Evolutionary conservation across 148 eudicot species (phyloP).

Genomic region (Rhododendron griersonianum): DNA sequence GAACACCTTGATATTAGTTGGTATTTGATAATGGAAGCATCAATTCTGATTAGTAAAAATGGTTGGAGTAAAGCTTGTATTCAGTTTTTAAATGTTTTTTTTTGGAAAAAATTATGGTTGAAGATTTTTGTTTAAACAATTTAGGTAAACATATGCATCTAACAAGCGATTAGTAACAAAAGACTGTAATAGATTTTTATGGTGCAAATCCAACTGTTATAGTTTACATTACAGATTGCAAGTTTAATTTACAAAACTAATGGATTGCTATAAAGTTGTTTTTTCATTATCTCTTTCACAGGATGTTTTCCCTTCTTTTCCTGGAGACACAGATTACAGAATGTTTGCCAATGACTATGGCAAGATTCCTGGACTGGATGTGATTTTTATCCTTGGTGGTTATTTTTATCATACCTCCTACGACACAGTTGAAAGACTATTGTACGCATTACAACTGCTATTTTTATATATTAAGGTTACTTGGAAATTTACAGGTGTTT

Average conservation of each 20-base stretch:
- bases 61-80: not conserved
- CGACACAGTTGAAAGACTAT: conserved; percentile 87
- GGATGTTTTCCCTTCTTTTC: conserved; percentile 82
- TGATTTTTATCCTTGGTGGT: conserved; percentile 89
- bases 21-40: not conserved
- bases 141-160: not conserved
- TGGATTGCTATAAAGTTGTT: not conserved
- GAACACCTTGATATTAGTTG: not conserved
- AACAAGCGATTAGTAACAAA: not conserved
- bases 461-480: conserved; percentile 41
- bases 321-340: conserved; percentile 99
- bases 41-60: not conserved
- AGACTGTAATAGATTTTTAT: not conserved
- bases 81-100: not conserved
- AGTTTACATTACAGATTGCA: not conserved
- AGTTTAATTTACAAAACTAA: not conserved
- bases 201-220: not conserved
- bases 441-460: conserved; percentile 65
- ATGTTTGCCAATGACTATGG: conserved; percentile 83
- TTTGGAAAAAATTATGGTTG: not conserved
- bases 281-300: conserved; percentile 25
- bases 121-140: conserved; percentile 7
- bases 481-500: conserved; percentile 19
- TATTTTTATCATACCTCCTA: conserved; percentile 86
- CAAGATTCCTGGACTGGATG: conserved; percentile 89